Percentiles rank a stretch among this genome's conserved stretches.
Evolutionary conservation across 2,329 filamentous ascomycete species (phyloP).

Genomic region (Colletotrichum sp.): DNA sequence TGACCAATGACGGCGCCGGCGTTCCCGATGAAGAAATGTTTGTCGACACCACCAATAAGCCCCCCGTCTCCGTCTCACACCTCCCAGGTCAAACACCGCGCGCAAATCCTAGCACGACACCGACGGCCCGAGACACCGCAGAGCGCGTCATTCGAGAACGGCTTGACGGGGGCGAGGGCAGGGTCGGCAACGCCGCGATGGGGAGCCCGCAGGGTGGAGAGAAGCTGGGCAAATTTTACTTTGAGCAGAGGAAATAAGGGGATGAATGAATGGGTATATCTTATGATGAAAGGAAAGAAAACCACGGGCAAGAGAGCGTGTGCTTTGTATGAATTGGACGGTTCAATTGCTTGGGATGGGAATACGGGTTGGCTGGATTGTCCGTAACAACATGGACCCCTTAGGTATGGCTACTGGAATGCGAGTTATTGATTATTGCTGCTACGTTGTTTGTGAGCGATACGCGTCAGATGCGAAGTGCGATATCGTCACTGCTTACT

Average conservation of each 20-base stretch:
- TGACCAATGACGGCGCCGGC: slow-evolving; percentile 60
- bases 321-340: slow-evolving; percentile 6
- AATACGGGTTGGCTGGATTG: neutral
- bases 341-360: neutral
- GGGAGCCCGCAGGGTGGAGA: slow-evolving; percentile 50
- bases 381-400: neutral
- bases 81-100: slow-evolving; percentile 29
- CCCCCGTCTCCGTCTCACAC: slow-evolving; percentile 53
- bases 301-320: neutral
- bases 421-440: neutral
- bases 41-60: slow-evolving; percentile 68
- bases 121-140: slow-evolving; percentile 56
- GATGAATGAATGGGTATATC: neutral
- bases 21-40: slow-evolving; percentile 57
- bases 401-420: slow-evolving; percentile 11
- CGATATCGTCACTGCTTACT: too few relatives aligned
- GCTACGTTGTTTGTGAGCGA: neutral
- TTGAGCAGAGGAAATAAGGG: slow-evolving; percentile 52
- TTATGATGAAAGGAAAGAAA: neutral
- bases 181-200: slow-evolving; percentile 40
- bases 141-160: slow-evolving; percentile 69
- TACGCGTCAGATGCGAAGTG: neutral
- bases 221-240: slow-evolving; percentile 63
- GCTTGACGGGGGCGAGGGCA: slow-evolving; percentile 56
- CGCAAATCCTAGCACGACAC: slow-evolving; percentile 24